Evolutionary conservation across 192 early-diverging fungal species (phyloP), one percentile per base, ranked within the genome.

Genomic region (Glomus cerebriforme): DNA sequence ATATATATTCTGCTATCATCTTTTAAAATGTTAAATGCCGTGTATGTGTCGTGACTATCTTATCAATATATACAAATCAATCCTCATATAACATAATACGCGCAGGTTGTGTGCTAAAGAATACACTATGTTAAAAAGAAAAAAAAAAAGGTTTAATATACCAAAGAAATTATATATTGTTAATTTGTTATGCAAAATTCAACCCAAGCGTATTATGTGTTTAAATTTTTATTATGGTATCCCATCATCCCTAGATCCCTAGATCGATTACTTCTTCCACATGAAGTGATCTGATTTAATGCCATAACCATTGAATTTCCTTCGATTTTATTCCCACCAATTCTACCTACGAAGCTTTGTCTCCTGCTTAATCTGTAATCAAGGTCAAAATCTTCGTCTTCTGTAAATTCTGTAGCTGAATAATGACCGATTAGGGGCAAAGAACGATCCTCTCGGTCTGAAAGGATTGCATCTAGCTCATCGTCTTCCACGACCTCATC

Each of bases 381-480:
- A 63, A 68, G 19, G 34, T 26, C 27, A 68, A 19, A 78, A 69
- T 78, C 77, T 54, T 78, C 77, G 39, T 78, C 77, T 17, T 78
- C 77, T 3, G 77, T 78, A 32, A 13, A 78, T 37, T 78, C 77
- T 29, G 77, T 65, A 35, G 77, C 77, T 35, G 77, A 78, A 68
- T 68, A 78, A 68, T 78, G 77, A 69, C 77, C 77, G 10, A 67
- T 67, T 7, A 68, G 29, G 2, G 77, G 77, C 22, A 78, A 47
- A 10, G 29, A 29, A 29, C 65, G 27, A 59, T 78, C 77, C 59
- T 78, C 77, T 2, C 64, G 37, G 58, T 78, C 77, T 1, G 77
- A 78, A 65, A 78, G 49, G 10, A 78, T 68, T 10, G 49, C 65
- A 68, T 78, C 77, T 24, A 78, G 6, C 4, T 29, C 27, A 59